These are phyloP conservation scores for Geotrichum restrictum DNA, from an alignment of 1,139 yeast species.

Conservation along the genomic window DNA sequence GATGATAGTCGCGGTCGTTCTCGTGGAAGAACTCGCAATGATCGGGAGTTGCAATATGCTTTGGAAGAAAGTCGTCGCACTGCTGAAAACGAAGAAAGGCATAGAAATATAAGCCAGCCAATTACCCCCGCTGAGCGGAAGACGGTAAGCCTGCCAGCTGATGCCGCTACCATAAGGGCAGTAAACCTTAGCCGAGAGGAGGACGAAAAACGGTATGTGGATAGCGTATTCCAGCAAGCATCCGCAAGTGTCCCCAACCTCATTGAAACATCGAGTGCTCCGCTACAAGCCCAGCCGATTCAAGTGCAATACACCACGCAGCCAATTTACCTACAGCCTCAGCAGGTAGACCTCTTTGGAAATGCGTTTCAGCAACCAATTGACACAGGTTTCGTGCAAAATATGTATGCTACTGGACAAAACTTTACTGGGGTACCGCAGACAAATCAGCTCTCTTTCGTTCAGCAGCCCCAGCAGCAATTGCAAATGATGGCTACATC, in stretches of 20 bases:
- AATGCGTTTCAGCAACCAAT: slow-evolving; percentile 60
- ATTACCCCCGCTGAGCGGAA: neutral
- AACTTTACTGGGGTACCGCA: slow-evolving; percentile 38
- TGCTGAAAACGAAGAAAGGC: slow-evolving; percentile 77
- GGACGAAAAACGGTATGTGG: slow-evolving; percentile 47
- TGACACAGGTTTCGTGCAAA: slow-evolving; percentile 49
- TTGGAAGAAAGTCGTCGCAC: slow-evolving; percentile 76
- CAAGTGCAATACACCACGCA: slow-evolving; percentile 30
- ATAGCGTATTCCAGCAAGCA: slow-evolving; percentile 76
- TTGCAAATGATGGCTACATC: slow-evolving; percentile 34
- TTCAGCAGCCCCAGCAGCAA: slow-evolving; percentile 38
- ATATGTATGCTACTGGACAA: slow-evolving; percentile 40
- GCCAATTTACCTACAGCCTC: slow-evolving; percentile 23
- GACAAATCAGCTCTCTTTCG: slow-evolving; percentile 46
- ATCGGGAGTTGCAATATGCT: slow-evolving; percentile 76
- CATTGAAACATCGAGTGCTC: slow-evolving; percentile 30
- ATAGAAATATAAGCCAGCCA: slow-evolving; percentile 40
- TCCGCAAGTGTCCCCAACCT: slow-evolving; percentile 43
- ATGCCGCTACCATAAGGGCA: slow-evolving; percentile 73
- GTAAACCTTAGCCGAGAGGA: slow-evolving; percentile 81
- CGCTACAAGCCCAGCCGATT: slow-evolving; percentile 6
- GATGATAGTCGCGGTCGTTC: slow-evolving; percentile 16
- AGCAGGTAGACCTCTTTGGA: slow-evolving; percentile 61
- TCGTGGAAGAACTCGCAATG: slow-evolving; percentile 31
- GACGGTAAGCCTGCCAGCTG: slow-evolving; percentile 25